These are phyloP conservation scores for Cladosporium sp. DNA, from an alignment of 2,329 filamentous ascomycete species.

Conservation along the genomic window DNA sequence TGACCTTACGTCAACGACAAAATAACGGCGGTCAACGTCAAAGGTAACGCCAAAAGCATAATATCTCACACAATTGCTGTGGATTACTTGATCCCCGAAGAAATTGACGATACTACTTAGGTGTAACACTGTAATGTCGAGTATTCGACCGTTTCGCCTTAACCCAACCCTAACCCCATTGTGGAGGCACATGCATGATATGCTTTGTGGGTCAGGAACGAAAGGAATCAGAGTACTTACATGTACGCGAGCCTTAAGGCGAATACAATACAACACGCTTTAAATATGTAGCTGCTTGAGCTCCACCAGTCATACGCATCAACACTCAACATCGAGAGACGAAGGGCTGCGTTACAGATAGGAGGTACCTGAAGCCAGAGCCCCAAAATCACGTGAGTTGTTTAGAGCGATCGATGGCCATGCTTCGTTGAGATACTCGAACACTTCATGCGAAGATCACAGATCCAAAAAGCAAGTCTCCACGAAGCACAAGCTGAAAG, in stretches of 20 bases:
- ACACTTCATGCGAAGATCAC: neutral
- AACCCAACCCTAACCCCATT: neutral
- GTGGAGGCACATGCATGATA: neutral
- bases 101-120: neutral
- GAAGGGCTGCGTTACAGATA: neutral
- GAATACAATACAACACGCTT: neutral
- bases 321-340: neutral
- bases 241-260: neutral
- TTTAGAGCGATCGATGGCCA: neutral
- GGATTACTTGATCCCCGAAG: neutral
- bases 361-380: too few relatives aligned
- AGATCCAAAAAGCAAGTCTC: neutral
- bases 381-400: neutral
- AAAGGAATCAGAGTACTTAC: too few relatives aligned
- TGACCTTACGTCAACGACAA: neutral
- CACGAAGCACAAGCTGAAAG: neutral
- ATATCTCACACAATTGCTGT: fast-evolving
- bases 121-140: neutral
- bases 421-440: neutral
- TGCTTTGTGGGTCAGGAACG: too few relatives aligned
- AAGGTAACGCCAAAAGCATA: fast-evolving
- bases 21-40: neutral
- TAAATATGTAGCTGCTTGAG: neutral
- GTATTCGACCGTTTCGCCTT: neutral
- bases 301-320: neutral